A percentile compares a stretch with the other conserved stretches of the same genome.
phyloP scores from a whole-genome alignment of 164 flowering plant genomes.

The Umbilicus rupestris region DNA sequence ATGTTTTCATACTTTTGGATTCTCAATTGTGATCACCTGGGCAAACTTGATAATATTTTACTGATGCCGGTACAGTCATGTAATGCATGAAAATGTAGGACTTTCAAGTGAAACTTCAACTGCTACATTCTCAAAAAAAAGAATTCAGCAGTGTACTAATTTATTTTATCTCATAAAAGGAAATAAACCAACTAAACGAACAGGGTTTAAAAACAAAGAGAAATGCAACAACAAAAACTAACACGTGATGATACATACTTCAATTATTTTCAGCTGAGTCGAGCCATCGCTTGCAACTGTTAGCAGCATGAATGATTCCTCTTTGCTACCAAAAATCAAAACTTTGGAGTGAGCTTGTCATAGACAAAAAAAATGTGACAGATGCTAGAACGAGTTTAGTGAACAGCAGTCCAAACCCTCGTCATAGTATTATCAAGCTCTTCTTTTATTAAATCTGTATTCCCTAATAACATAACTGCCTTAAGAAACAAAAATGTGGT shows the following conservation, averaged over 20 bases:
- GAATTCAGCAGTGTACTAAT: not conserved
- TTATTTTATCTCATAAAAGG: not conserved
- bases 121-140: not conserved
- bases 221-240: not conserved
- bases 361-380: too few relatives aligned
- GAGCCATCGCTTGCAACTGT: too few relatives aligned
- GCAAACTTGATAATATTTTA: not conserved
- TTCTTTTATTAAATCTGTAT: too few relatives aligned
- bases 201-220: not conserved
- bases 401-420: too few relatives aligned
- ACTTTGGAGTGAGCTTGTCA: too few relatives aligned
- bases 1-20: not conserved
- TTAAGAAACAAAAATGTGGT: too few relatives aligned
- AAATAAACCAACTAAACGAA: not conserved
- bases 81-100: not conserved
- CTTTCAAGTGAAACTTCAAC: not conserved
- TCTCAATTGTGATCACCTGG: not conserved
- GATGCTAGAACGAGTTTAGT: too few relatives aligned
- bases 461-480: too few relatives aligned
- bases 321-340: too few relatives aligned
- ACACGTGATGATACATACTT: not conserved
- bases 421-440: too few relatives aligned
- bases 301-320: too few relatives aligned
- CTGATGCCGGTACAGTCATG: not conserved
- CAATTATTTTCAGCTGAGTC: not conserved